Evolutionary conservation across 257 asterid genomes (phyloP).

Genomic region (Solanum arcanum): DNA sequence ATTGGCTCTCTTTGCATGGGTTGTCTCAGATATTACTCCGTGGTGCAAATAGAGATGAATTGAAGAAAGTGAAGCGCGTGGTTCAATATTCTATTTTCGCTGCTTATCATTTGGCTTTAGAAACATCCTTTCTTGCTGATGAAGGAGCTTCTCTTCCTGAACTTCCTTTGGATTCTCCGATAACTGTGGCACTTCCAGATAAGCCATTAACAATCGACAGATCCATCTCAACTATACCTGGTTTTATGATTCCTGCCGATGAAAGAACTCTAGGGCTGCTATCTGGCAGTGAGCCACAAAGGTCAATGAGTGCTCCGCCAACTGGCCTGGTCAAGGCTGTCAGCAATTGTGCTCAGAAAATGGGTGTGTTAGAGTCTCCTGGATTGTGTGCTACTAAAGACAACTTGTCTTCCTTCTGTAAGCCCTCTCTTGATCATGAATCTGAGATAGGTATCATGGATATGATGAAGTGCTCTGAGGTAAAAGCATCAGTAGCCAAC

Average conservation of each 20-base stretch:
- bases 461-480: conserved; percentile 15
- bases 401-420: conserved; percentile 22
- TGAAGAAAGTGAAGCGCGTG: conserved; percentile 92
- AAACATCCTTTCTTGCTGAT: conserved; percentile 96
- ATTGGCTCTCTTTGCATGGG: background rate
- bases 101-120: conserved; percentile 94
- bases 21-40: conserved; percentile 72
- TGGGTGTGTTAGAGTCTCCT: conserved; percentile 14
- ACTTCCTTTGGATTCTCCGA: conserved; percentile 58
- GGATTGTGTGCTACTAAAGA: conserved; percentile 13
- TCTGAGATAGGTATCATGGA: conserved; percentile 17
- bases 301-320: conserved; percentile 46
- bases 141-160: conserved; percentile 95
- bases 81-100: conserved; percentile 93
- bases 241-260: conserved; percentile 31
- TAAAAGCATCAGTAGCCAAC: conserved; percentile 15
- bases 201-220: conserved; percentile 55
- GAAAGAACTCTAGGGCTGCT: conserved; percentile 36
- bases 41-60: conserved; percentile 83
- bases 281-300: conserved; percentile 37
- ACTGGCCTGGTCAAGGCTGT: conserved; percentile 28
- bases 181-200: conserved; percentile 69
- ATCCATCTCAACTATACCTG: conserved; percentile 72
- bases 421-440: conserved; percentile 13
- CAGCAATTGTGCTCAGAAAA: conserved; percentile 16